Evolutionary conservation across 768 basidiomycete species (phyloP), one percentile per base, ranked within the genome.

Genomic region (Tulasnella sp.): DNA sequence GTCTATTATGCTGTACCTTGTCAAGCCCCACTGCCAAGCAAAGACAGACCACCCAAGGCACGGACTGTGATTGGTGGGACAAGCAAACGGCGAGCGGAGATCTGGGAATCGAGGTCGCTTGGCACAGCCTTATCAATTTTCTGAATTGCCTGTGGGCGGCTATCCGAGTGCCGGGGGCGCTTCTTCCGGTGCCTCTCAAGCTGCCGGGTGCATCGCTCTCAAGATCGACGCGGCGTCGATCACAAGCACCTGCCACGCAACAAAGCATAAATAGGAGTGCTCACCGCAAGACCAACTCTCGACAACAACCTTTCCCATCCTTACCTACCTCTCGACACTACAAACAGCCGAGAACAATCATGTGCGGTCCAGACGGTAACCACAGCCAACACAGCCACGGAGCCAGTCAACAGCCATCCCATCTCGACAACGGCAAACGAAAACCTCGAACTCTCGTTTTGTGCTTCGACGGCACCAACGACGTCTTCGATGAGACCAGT

Each of bases 381-480:
- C 54, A 54, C 54, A n/a, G 50, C 50, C 50, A 54, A 24, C 50
- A 48, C 46, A 20, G 5, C 16, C 16, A 11, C 16, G 16, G 20
- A 22, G 22, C 12, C 22, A 50, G 48, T 20, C 48, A 20, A 18
- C 48, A 50, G 18, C 7, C 16, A 20, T 50, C 54, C 11, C 54
- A 54, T 0, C 6, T 9, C 11, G 54, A n/a, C 24, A n/a, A 8
- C 54, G 11, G 8, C 54, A 1, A 54, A 1, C 22, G 54, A 8
- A 69, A 42, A 44, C 74, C 74, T 4, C 74, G 74, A 22, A 77
- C 76, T n/a, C 86, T 93, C 41, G 87, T 93, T 41, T 86, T 94
- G 34, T 93, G 91, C 84, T 94, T 94, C 83, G 93, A 94, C 82
- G 93, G 93, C 20, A 93, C 93, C 4, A 84, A 50, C 42, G 69